Base-by-base conservation (phyloP, 768 basidiomycete genomes). In the Leccinum sublutescens region DNA sequence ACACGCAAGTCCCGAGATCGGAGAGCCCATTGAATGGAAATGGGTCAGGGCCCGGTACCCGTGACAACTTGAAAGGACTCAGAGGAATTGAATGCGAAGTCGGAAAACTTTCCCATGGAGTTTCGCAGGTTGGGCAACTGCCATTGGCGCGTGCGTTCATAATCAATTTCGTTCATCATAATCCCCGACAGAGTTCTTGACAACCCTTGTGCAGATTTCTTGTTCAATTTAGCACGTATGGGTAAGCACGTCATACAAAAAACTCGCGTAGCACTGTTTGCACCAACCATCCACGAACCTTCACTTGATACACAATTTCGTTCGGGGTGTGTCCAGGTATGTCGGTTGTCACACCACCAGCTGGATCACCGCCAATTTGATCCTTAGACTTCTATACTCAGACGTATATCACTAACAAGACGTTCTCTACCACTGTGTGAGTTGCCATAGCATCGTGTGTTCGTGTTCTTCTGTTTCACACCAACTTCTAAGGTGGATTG, bases 311-410 rank as follows among this genome's bases (percentile, higher is more conserved):
- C 54, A 61, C 73, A 9, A 68, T 73, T 31, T 73, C 75, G 3
- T 80, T 76, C 29, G 79, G 79, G 19, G 78, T 77, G 50, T 79
- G 79, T 59, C 78, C 79, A 75, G 76, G 76, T 73, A 57, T 49
- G 47, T 4, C 9, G 10, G 19, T 34, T 38, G 17, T 38, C 15
- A 17, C 27, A 3, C 12, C 15, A 29, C 31, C 2, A 11, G 15
- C 12, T 45, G 43, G 12, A 54, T 27, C 29, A 34, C 15, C 10
- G 29, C 59, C 7, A 5, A 54, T 19, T 34, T 3, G n/a, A 3
- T 8, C 38, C 17, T 38, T 21, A 77, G 78, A 79, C 67, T 79
- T 74, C 56, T 80, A 79, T 64, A 63, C 68, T 48, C 72, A 68
- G 43, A 71, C 62, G 7, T 78, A 76, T 59, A 67, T 79, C 45